Conservation (phyloP, 2,329 filamentous ascomycete species). For the Cladobotryum mycophilum region DNA sequence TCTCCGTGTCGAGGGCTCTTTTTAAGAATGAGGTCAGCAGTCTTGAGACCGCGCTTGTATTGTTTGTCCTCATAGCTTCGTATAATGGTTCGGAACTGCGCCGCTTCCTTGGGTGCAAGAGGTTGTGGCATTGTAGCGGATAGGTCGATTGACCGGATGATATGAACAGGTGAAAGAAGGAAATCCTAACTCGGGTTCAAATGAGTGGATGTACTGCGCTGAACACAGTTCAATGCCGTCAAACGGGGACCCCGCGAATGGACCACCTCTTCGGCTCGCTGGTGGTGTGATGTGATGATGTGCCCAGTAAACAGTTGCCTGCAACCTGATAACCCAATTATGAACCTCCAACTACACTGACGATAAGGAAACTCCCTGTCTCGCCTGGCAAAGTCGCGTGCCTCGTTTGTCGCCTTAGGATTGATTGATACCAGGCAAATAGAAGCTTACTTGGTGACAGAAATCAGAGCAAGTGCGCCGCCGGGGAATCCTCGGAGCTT, state of each 20-base stretch:
- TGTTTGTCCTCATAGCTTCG: conserved; percentile 98
- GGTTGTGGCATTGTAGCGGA: conserved; percentile 58
- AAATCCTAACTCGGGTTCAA: not conserved
- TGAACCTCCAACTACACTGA: not conserved
- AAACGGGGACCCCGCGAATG: not conserved
- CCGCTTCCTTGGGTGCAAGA: conserved; percentile 79
- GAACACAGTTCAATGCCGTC: not conserved
- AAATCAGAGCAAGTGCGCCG: conserved; percentile 6
- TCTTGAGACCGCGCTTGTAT: conserved; percentile 90
- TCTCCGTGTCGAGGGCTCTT: conserved; percentile 96
- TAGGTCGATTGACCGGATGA: not conserved
- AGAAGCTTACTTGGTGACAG: conserved; percentile 1
- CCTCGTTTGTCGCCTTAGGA: conserved; percentile 1
- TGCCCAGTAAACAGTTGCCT: not conserved
- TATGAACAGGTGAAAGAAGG: not conserved
- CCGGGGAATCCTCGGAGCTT: conserved; percentile 19
- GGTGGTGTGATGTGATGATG: not conserved
- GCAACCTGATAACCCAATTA: not conserved
- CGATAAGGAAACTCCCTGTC: not conserved
- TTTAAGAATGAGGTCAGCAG: conserved; percentile 90
- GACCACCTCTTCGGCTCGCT: not conserved
- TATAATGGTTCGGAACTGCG: conserved; percentile 91
- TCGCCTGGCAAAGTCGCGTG: not conserved
- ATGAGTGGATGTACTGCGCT: not conserved
- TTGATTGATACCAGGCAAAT: not conserved